Evolutionary conservation across 441 rosid species (phyloP).

Genomic region (Pelargonium citronellum): DNA sequence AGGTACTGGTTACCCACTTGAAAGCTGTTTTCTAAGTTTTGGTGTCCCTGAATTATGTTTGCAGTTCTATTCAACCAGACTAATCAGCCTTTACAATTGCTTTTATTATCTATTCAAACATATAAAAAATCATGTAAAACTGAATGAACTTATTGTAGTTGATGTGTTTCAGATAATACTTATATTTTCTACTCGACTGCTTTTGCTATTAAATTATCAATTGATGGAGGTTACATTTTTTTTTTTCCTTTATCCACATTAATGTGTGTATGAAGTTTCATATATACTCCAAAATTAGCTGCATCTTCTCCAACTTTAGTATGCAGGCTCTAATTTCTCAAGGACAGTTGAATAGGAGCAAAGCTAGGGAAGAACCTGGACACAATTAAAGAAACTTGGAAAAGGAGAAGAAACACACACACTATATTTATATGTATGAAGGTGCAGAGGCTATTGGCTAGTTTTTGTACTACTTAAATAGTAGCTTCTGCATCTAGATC

Average conservation of each 20-base stretch:
- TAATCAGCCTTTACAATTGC: not conserved
- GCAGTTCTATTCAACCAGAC: not conserved
- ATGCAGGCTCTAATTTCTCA: not conserved
- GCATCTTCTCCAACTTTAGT: not conserved
- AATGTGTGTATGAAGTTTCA: not conserved
- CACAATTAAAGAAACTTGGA: not conserved
- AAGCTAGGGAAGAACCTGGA: not conserved
- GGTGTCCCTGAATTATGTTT: not conserved
- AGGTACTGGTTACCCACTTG: slow-evolving; percentile 35
- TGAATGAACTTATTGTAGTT: not conserved
- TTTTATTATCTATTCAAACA: not conserved
- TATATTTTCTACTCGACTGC: not conserved
- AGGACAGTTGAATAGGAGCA: not conserved
- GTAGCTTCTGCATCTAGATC: not conserved
- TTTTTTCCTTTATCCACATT: too few species aligned
- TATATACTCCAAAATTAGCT: not conserved
- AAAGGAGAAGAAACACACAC: not conserved
- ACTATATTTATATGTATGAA: not conserved
- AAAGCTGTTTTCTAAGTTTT: not conserved
- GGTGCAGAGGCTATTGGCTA: not conserved
- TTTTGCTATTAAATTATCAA: not conserved
- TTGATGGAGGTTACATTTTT: not conserved
- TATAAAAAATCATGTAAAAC: not conserved
- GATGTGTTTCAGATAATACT: not conserved
- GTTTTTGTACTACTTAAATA: not conserved